Conservation (phyloP, 2,329 filamentous ascomycete species). For the Coniochaeta prunicola region DNA sequence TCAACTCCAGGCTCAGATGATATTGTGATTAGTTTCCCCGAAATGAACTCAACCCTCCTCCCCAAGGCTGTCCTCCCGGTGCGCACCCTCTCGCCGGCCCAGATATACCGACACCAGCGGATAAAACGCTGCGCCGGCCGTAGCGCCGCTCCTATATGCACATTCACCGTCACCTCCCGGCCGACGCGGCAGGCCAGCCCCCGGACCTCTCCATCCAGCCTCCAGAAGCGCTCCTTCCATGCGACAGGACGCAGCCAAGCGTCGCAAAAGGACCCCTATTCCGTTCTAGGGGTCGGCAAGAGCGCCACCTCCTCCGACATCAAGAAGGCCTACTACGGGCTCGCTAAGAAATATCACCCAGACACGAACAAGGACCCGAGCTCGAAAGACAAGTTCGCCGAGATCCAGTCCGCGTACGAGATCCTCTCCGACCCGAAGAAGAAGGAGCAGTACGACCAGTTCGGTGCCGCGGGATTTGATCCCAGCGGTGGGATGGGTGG, state of each 20-base stretch:
- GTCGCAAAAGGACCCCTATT: conserved; percentile 72
- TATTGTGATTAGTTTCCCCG: conserved; percentile 4
- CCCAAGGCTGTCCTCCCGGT: conserved; percentile 24
- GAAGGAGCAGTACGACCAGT: conserved; percentile 85
- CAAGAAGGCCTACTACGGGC: conserved; percentile 96
- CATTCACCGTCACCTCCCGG: conserved; percentile 12
- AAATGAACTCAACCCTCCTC: conserved; percentile 26
- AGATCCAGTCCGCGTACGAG: conserved; percentile 92
- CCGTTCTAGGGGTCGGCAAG: conserved; percentile 76
- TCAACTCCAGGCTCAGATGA: background rate
- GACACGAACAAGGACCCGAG: conserved; percentile 93
- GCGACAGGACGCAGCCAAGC: conserved; percentile 44
- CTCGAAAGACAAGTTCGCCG: conserved; percentile 93
- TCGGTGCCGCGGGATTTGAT: conserved; percentile 82
- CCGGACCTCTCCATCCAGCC: background rate
- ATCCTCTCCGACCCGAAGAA: conserved; percentile 89
- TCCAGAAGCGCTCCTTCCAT: conserved; percentile 45
- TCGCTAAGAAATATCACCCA: conserved; percentile 96
- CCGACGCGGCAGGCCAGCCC: conserved; percentile 6
- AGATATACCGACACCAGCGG: conserved; percentile 20
- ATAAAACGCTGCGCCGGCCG: conserved; percentile 14
- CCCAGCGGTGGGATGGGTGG: conserved; percentile 60
- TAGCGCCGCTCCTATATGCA: conserved; percentile 8
- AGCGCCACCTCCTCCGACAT: conserved; percentile 78
- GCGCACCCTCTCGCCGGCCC: conserved; percentile 21